phyloP scores from a whole-genome alignment of 2,329 filamentous ascomycete species.

The Didymosphaeria variabile region DNA sequence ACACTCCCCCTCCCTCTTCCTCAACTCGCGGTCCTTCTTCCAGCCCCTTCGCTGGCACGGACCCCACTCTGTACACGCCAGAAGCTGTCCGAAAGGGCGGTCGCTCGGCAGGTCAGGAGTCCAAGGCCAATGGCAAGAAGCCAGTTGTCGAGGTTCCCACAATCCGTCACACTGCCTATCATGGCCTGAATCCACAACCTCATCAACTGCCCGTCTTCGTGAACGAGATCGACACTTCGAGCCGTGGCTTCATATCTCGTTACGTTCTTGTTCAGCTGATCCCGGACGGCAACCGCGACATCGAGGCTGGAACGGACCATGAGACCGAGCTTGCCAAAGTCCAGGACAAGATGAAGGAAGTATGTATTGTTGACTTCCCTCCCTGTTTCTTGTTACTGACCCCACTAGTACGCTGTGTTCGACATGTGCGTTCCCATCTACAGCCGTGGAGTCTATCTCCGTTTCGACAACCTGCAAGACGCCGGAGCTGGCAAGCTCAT shows the following conservation, averaged over 20 bases:
- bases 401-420: slow-evolving; percentile 38
- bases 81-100: slow-evolving; percentile 29
- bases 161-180: slow-evolving; percentile 20
- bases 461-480: slow-evolving; percentile 52
- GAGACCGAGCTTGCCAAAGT: slow-evolving; percentile 36
- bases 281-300: slow-evolving; percentile 24
- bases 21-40: slow-evolving; percentile 34
- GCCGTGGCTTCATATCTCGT: slow-evolving; percentile 34
- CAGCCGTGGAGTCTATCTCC: slow-evolving; percentile 37
- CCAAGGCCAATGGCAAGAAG: slow-evolving; percentile 20
- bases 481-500: slow-evolving; percentile 40
- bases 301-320: slow-evolving; percentile 18
- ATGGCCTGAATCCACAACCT: slow-evolving; percentile 24
- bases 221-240: slow-evolving; percentile 37
- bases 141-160: slow-evolving; percentile 17
- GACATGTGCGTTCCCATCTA: slow-evolving; percentile 30
- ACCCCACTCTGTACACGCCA: slow-evolving; percentile 41
- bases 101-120: neutral
- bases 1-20: slow-evolving; percentile 35
- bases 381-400: slow-evolving; percentile 27
- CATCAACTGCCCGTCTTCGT: slow-evolving; percentile 30
- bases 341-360: slow-evolving; percentile 41
- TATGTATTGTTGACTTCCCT: slow-evolving; percentile 22
- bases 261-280: slow-evolving; percentile 33
- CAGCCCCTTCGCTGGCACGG: slow-evolving; percentile 39